Conservation (phyloP, 2,329 filamentous ascomycete genomes). For the Phaeosphaeriaceae sp. region DNA sequence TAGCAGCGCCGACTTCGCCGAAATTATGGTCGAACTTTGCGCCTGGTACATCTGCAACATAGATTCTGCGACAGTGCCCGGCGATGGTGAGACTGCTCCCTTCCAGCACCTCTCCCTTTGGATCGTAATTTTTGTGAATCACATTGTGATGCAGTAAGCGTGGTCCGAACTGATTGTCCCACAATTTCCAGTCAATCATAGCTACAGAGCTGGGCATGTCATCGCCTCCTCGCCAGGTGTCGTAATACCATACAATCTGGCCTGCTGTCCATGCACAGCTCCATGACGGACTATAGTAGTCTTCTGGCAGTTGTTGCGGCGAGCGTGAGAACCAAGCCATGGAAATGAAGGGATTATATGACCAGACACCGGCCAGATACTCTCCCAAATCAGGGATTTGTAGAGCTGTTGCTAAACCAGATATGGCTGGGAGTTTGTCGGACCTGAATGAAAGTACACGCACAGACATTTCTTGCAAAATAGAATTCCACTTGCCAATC, state of each 20-base stretch:
- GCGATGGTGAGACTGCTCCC: too few species aligned
- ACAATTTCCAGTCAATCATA: too few species aligned
- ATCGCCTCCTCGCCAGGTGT: too few species aligned
- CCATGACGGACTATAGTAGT: constrained; percentile 7
- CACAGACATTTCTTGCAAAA: constrained; percentile 6
- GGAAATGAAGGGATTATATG: constrained; percentile 12
- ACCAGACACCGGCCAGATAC: constrained; percentile 14
- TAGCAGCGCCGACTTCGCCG: too few species aligned
- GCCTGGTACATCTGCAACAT: too few species aligned
- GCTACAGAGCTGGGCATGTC: too few species aligned
- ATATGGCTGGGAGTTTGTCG: constrained; percentile 1
- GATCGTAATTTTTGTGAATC: too few species aligned
- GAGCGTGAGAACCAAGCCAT: constrained; percentile 4
- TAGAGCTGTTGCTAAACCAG: constrained; percentile 8
- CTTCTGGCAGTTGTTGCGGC: neutral
- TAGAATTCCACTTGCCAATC: neutral
- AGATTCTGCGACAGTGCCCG: too few species aligned
- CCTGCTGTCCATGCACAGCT: constrained; percentile 7
- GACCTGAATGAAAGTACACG: constrained; percentile 2
- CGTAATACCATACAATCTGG: constrained; percentile 1
- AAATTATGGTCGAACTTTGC: too few species aligned
- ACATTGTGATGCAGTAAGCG: too few species aligned
- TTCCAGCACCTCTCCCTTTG: too few species aligned
- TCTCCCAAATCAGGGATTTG: constrained; percentile 5
- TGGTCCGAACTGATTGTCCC: too few species aligned